Base-by-base conservation (phyloP, 2,329 filamentous ascomycete species). In the Seiridium cupressi region DNA sequence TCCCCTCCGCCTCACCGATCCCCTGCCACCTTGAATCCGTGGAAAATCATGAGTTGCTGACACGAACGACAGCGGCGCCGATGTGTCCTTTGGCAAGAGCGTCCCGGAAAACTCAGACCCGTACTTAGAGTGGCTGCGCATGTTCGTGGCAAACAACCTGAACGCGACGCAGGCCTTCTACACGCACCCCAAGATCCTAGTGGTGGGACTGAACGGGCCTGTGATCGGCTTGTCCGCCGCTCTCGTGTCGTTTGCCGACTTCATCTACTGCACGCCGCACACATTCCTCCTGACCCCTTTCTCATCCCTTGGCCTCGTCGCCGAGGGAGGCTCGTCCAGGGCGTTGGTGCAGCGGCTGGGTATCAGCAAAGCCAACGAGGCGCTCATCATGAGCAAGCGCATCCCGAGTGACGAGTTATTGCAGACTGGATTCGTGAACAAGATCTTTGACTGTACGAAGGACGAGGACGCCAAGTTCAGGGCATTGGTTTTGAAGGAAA, bases 231-330 rank as follows among this genome's bases (percentile, higher is more conserved):
- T 98, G 38, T 91, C 90, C 2, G 95, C 94, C 1, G 93, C 94
- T 0, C 77, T 98, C 0, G 80, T 92, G 60, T 89, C 88, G 35
- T 90, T 92, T 74, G 91, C 91, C 32, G 95, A 98, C 80, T 98
- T 98, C 79, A 85, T 98, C 73, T 98, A 98, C 81, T 88, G 85
- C 71, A 83, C 89, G 0, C 93, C 93, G 0, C 84, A 90, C 66
- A 80, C 93, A 36, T 99, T 92, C 77, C 81, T 98, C 34, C 86
- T 98, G 34, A 97, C 93, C 1, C 95, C 95, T 3, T 98, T 98
- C 77, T 89, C 89, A 4, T 94, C 91, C 1, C 84, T 98, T 1
- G 94, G 95, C 1, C 85, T 99, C 1, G 93, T 98, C 0, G 85
- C 93, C 58, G 95, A 98, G 78, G 95, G 94, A 46, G 92, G 89